These are phyloP conservation scores for Adiantum capillusveneris DNA, from an alignment of 75 land plant species.

Conservation along the genomic window DNA sequence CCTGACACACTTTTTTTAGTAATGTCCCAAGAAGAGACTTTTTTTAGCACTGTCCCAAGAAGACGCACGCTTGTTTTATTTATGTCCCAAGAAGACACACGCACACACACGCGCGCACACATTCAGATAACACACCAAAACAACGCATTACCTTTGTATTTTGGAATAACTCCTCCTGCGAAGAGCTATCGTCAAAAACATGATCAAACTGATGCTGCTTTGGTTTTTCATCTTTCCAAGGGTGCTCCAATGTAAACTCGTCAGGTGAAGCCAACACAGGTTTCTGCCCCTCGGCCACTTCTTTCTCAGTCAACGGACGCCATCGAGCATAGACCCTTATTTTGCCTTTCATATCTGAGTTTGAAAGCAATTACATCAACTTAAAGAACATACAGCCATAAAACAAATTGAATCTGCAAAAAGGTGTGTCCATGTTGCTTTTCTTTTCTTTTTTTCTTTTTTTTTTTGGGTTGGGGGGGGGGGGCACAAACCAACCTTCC, in stretches of 20 bases:
- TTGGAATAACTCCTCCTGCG: slow-evolving; percentile 90
- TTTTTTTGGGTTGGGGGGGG: no score
- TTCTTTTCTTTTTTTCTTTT: no score
- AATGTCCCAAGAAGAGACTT: no score
- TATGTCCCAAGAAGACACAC: no score
- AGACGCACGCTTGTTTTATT: no score
- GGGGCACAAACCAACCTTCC: slow-evolving; percentile 79
- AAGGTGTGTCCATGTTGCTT: no score
- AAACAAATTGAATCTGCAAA: no score
- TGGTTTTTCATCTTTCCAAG: slow-evolving; percentile 87
- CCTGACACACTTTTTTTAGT: no score
- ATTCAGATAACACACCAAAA: no score
- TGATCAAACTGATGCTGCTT: slow-evolving; percentile 93
- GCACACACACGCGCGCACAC: no score
- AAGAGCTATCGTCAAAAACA: slow-evolving; percentile 72
- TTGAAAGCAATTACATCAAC: slow-evolving; percentile 5
- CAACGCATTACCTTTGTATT: slow-evolving; percentile 61
- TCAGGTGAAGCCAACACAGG: slow-evolving; percentile 49
- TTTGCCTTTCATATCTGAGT: slow-evolving; percentile 98
- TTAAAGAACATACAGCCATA: not conserved
- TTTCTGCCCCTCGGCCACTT: slow-evolving; percentile 54
- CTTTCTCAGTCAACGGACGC: slow-evolving; percentile 80
- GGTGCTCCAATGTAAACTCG: slow-evolving; percentile 93
- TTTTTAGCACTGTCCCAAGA: no score
- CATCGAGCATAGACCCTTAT: slow-evolving; percentile 84